Evolutionary conservation across 208 protist genomes (phyloP).

Genomic region (Leishmania guyanensis): DNA sequence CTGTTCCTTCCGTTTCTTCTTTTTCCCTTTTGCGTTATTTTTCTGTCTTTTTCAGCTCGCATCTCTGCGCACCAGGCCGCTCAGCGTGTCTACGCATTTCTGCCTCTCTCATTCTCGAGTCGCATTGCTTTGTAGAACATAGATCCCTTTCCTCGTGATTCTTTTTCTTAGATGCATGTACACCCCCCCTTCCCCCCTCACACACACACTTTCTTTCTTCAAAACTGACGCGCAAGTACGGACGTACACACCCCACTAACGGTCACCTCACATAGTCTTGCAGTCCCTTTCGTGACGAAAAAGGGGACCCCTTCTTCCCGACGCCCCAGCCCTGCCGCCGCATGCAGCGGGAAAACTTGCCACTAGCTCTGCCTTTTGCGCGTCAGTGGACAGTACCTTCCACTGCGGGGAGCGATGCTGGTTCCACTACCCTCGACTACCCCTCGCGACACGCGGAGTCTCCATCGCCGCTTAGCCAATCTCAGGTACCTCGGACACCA

Average conservation of each 20-base stretch:
- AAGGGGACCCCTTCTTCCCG: no score
- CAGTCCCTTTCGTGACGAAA: neutral
- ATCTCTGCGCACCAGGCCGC: neutral
- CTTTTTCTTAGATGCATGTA: neutral
- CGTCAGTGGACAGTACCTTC: conserved; percentile 34
- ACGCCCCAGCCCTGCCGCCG: neutral
- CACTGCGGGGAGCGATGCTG: neutral
- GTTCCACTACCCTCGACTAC: neutral
- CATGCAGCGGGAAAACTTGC: conserved; percentile 13
- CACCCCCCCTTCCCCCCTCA: neutral
- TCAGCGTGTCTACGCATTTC: neutral
- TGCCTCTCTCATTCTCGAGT: neutral
- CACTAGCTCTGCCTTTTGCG: conserved; percentile 16
- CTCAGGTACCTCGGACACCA: neutral
- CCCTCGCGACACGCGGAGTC: conserved; percentile 13
- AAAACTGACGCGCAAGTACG: neutral
- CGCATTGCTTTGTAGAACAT: neutral
- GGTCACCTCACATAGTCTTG: neutral
- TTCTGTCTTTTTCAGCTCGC: neutral
- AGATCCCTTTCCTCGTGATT: neutral
- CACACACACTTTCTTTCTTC: neutral
- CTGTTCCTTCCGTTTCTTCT: neutral
- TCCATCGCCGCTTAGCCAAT: neutral
- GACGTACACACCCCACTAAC: neutral
- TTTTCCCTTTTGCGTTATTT: neutral